Percentiles rank a stretch among this genome's conserved stretches.
Evolutionary conservation across 2,329 filamentous ascomycete genomes (phyloP).

Genomic region (Zalaria sp.): DNA sequence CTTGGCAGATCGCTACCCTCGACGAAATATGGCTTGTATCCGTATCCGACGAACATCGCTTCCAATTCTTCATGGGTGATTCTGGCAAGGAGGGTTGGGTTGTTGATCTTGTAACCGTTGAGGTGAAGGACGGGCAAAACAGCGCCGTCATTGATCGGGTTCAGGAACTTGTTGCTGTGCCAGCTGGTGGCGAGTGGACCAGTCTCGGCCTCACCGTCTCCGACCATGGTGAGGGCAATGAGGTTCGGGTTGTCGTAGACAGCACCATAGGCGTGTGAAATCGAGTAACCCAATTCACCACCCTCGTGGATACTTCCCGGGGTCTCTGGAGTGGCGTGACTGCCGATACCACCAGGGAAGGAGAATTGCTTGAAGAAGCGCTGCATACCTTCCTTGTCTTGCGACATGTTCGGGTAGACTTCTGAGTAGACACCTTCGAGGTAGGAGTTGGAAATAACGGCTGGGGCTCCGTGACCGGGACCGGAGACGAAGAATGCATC

Average conservation of each 20-base stretch:
- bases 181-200: constrained; percentile 65
- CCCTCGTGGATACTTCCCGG: constrained; percentile 67
- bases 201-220: constrained; percentile 70
- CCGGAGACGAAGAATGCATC: constrained; percentile 62
- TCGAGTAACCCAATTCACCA: constrained; percentile 67
- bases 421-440: constrained; percentile 67
- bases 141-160: constrained; percentile 63
- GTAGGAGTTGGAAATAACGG: constrained; percentile 61
- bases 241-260: constrained; percentile 64
- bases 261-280: constrained; percentile 64
- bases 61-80: constrained; percentile 61
- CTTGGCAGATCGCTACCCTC: constrained; percentile 58
- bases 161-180: constrained; percentile 74
- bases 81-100: constrained; percentile 58
- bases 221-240: constrained; percentile 65
- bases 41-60: constrained; percentile 57
- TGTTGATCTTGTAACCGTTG: constrained; percentile 79
- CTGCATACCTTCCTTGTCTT: constrained; percentile 54
- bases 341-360: constrained; percentile 66
- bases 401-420: constrained; percentile 60
- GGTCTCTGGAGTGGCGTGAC: constrained; percentile 66
- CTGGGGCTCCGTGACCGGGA: constrained; percentile 65
- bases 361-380: constrained; percentile 75
- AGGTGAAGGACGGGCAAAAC: constrained; percentile 66
- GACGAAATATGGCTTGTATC: constrained; percentile 69